Evolutionary conservation across 164 flowering plant species (phyloP).

Genomic region (Sedum album): DNA sequence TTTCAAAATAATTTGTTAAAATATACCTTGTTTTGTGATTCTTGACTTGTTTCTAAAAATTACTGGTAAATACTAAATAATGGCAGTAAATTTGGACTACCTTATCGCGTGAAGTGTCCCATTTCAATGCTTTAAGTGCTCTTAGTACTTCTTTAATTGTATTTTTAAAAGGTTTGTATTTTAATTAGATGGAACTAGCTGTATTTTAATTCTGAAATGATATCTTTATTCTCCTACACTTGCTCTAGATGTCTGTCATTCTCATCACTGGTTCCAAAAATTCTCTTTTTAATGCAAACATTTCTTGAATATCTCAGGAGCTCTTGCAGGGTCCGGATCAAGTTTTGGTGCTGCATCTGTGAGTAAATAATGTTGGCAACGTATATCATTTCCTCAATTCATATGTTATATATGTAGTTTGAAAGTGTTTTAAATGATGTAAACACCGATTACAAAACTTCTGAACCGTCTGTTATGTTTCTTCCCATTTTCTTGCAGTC

Average conservation of each 20-base stretch:
- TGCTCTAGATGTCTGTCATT: background rate
- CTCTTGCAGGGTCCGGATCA: constrained; percentile 65
- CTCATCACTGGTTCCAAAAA: background rate
- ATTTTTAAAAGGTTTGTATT: background rate
- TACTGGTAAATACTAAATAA: background rate
- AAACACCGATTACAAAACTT: background rate
- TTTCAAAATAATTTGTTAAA: no score
- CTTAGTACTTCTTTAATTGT: background rate
- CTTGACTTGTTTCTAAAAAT: background rate
- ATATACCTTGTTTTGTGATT: background rate
- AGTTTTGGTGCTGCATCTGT: constrained; percentile 74
- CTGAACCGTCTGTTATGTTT: background rate
- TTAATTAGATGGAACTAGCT: background rate
- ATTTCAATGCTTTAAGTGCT: background rate
- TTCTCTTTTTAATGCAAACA: background rate
- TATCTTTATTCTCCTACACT: background rate
- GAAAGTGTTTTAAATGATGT: background rate
- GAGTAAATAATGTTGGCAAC: constrained; percentile 28
- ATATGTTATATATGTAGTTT: background rate
- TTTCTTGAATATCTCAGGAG: constrained; percentile 30
- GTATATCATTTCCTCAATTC: background rate
- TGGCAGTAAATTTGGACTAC: background rate
- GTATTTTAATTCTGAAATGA: background rate
- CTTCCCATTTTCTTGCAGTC: no score
- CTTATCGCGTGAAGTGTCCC: background rate